Conservation (phyloP, 805 yeast genomes). For the Spathaspora hagerdaliae region DNA sequence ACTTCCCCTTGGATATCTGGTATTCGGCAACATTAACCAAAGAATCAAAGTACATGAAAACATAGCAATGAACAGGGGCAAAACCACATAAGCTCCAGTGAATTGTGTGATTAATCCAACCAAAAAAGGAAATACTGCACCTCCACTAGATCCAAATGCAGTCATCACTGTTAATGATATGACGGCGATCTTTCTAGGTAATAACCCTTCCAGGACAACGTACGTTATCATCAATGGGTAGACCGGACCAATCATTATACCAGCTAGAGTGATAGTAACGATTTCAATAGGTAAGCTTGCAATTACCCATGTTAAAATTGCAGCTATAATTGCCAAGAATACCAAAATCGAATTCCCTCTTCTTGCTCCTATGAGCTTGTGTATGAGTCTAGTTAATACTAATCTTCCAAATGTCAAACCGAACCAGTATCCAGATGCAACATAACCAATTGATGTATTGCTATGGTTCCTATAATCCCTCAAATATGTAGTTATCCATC, state of each 20-base stretch:
- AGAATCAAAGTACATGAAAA: slow-evolving; percentile 26
- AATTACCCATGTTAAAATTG: slow-evolving; percentile 45
- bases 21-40: slow-evolving; percentile 42
- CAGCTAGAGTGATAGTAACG: slow-evolving; percentile 45
- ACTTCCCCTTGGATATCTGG: background rate
- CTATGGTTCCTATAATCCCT: slow-evolving; percentile 48
- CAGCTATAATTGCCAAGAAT: slow-evolving; percentile 31
- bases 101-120: slow-evolving; percentile 47
- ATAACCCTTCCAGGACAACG: slow-evolving; percentile 36
- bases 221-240: slow-evolving; percentile 51
- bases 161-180: slow-evolving; percentile 48
- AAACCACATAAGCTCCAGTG: slow-evolving; percentile 45
- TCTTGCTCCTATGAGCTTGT: slow-evolving; percentile 40
- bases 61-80: slow-evolving; percentile 43
- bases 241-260: slow-evolving; percentile 63
- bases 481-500: slow-evolving; percentile 67
- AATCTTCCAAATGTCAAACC: slow-evolving; percentile 67
- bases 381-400: slow-evolving; percentile 38
- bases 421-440: slow-evolving; percentile 68
- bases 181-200: slow-evolving; percentile 51
- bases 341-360: slow-evolving; percentile 37
- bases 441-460: slow-evolving; percentile 46
- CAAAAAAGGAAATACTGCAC: slow-evolving; percentile 52
- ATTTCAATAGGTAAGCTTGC: slow-evolving; percentile 44
- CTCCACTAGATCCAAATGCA: slow-evolving; percentile 56